Conservation (phyloP, 192 early-diverging fungal genomes). For the Coemansia sp. region DNA sequence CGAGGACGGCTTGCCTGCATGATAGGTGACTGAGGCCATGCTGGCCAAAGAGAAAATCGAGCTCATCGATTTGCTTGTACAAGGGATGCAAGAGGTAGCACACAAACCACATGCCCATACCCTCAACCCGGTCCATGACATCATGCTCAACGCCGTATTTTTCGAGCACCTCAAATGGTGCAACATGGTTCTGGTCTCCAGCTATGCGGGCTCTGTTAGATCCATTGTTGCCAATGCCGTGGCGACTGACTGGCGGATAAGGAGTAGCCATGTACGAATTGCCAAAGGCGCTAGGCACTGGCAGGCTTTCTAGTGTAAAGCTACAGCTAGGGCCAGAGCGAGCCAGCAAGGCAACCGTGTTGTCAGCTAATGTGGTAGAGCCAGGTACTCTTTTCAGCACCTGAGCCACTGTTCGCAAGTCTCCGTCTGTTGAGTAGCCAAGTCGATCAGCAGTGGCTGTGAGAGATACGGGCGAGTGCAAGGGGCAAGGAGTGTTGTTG, state of each 20-base stretch:
- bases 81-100: slow-evolving; percentile 47
- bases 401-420: slow-evolving; percentile 29
- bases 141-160: slow-evolving; percentile 34
- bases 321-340: slow-evolving; percentile 6
- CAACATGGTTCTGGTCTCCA: slow-evolving; percentile 39
- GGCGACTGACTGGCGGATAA: slow-evolving; percentile 26
- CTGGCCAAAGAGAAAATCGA: slow-evolving; percentile 43
- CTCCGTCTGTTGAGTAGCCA: slow-evolving; percentile 21
- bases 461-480: slow-evolving; percentile 35
- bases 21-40: slow-evolving; percentile 45
- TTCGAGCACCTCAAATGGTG: slow-evolving; percentile 47
- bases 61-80: slow-evolving; percentile 41
- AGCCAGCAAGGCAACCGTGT: slow-evolving; percentile 16
- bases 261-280: slow-evolving; percentile 17
- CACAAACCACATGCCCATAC: slow-evolving; percentile 53
- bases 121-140: slow-evolving; percentile 41
- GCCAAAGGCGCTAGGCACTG: neutral
- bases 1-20: slow-evolving; percentile 38
- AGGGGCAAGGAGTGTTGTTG: slow-evolving; percentile 9
- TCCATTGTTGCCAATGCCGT: slow-evolving; percentile 21
- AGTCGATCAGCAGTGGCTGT: neutral
- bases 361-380: slow-evolving; percentile 17
- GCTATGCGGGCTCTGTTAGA: slow-evolving; percentile 20
- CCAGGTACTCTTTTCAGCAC: slow-evolving; percentile 37
- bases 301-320: slow-evolving; percentile 8